Evolutionary conservation across 2,329 filamentous ascomycete genomes (phyloP), one percentile per base, ranked within the genome.

Genomic region (Penicillium sp.): DNA sequence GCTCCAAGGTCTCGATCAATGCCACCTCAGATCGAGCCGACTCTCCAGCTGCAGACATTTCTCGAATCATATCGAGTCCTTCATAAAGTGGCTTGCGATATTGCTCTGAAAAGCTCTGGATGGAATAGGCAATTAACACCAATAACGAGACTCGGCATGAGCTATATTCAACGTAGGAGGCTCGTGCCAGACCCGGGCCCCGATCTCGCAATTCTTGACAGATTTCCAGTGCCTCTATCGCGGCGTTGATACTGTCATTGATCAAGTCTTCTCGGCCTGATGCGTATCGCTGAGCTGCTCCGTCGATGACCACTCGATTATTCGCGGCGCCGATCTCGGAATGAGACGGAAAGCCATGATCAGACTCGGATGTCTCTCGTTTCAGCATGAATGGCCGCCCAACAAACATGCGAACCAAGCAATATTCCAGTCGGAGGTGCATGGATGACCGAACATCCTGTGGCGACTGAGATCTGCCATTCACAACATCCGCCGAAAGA

Each of bases 371-470:
- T 3, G 18, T 33, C 0, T 38, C 25, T 37, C 26, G 29, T 32
- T 33, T 47, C 20, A 75, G 66, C 25, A 76, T 65, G 40, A 76
- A 76, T 4, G 69, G 67, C 4, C 73, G 65, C 6, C 73, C 73
- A 29, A 72, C 62, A 36, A 73, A 76, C 62, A 76, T 73, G 34
- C 70, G 69, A 9, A 73, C 58, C 25, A 75, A 60, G 44, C 70
- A 71, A 43, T 73, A 72, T 41, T 73, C 71, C 2, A 76, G 60
- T 10, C 63, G 61, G 5, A 61, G 31, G 26, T 57, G 54, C 30
- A 53, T 47, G 3, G 23, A 39, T 1, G 47, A 45, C 3, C 57
- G 56, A 7, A 43, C 19, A 8, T 47, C 41, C 3, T 31, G 14
- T 7, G 18, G 14, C 2, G 36, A 10, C 11, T 35, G 21, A 13